phyloP scores from a whole-genome alignment of 2,329 filamentous ascomycete species.

The Lachnellula arida region DNA sequence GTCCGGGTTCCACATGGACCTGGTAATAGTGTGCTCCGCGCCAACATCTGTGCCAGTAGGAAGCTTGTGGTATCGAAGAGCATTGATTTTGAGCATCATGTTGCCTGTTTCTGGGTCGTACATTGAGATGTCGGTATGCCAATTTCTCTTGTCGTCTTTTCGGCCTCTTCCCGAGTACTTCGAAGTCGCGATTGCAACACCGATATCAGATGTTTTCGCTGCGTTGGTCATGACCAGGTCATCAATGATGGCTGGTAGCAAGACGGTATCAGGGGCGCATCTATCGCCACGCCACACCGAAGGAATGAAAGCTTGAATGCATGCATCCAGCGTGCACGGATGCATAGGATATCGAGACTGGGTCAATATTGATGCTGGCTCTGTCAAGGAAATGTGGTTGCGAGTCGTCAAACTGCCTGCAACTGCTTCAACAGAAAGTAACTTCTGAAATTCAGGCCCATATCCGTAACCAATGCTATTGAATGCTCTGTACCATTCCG shows the following conservation, averaged over 20 bases:
- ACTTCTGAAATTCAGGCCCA: background rate
- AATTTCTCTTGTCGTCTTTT: conserved; percentile 9
- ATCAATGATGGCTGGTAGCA: conserved; percentile 21
- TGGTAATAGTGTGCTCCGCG: conserved; percentile 4
- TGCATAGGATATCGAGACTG: conserved; percentile 33
- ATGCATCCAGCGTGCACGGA: conserved; percentile 32
- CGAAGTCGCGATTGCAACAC: conserved; percentile 6
- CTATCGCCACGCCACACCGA: conserved; percentile 19
- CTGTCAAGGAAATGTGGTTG: background rate
- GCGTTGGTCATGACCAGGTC: conserved; percentile 20
- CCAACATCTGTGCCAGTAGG: background rate
- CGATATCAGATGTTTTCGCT: conserved; percentile 2
- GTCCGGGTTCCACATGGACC: conserved; percentile 22
- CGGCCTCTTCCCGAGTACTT: conserved; percentile 7
- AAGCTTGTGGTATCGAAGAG: conserved; percentile 16
- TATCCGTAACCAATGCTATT: background rate
- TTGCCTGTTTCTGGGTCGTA: conserved; percentile 14
- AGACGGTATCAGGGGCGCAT: conserved; percentile 15
- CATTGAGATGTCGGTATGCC: conserved; percentile 6
- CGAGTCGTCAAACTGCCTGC: too few species aligned
- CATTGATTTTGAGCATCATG: conserved; percentile 21
- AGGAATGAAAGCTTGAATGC: conserved; percentile 27
- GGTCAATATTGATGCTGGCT: conserved; percentile 15
- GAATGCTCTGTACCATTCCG: conserved; percentile 16
- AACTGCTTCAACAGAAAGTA: background rate